phyloP scores from a whole-genome alignment of 2,329 filamentous ascomycete genomes.

The Colletotrichum sp. region DNA sequence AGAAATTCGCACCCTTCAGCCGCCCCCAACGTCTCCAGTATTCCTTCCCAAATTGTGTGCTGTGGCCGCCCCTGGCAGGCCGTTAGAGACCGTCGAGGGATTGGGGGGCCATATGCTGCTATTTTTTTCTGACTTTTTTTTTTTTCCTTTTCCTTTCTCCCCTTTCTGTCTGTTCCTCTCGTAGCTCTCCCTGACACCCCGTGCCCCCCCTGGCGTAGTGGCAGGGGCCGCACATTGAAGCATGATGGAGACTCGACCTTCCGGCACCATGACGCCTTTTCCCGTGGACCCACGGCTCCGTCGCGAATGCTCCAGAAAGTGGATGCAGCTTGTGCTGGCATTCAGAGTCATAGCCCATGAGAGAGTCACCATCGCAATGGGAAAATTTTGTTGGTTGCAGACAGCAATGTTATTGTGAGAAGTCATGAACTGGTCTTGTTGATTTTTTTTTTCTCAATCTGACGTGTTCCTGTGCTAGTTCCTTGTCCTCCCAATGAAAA shows the following conservation, averaged over 20 bases:
- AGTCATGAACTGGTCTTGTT: background rate
- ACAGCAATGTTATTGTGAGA: background rate
- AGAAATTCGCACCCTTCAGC: background rate
- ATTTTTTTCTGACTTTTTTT: background rate
- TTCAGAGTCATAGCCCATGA: conserved; percentile 4
- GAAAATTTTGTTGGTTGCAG: background rate
- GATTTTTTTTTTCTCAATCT: background rate
- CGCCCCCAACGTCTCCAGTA: background rate
- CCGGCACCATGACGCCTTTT: conserved; percentile 17
- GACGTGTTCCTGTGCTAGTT: background rate
- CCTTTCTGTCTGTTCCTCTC: background rate
- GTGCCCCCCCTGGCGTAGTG: background rate
- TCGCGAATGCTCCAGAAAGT: conserved; percentile 8
- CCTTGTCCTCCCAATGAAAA: background rate
- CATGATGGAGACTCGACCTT: background rate
- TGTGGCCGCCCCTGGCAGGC: conserved; percentile 1
- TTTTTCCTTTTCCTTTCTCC: background rate
- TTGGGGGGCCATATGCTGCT: background rate
- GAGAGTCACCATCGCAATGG: conserved; percentile 2
- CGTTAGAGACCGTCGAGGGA: background rate
- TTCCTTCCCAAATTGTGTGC: conserved; percentile 3
- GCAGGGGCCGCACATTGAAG: background rate
- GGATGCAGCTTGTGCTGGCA: background rate
- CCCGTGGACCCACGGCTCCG: conserved; percentile 8
- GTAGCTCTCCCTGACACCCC: background rate